These are phyloP conservation scores for Komagataea norvegica DNA, from an alignment of 1,139 yeast genomes.

Conservation along the genomic window DNA sequence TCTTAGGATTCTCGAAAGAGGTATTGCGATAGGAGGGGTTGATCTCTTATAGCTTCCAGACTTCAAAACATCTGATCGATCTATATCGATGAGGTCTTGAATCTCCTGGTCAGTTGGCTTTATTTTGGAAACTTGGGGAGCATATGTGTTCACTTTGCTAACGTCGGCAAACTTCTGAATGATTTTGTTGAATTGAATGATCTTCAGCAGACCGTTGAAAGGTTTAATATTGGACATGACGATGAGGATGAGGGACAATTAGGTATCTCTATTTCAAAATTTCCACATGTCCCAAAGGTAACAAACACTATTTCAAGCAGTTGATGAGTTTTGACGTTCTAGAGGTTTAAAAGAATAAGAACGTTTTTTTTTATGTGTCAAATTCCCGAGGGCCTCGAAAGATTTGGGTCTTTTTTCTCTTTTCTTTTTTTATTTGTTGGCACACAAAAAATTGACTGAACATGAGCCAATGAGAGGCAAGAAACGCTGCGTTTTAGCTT, in stretches of 20 bases:
- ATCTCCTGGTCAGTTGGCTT: too few species aligned
- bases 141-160: background rate
- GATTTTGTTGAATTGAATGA: slow-evolving; percentile 4
- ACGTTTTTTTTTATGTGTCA: background rate
- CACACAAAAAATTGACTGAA: background rate
- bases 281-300: too few species aligned
- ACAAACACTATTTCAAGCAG: too few species aligned
- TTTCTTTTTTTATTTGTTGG: background rate
- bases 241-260: too few species aligned
- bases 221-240: slow-evolving; percentile 10
- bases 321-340: too few species aligned
- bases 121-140: too few species aligned
- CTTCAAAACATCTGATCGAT: background rate
- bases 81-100: background rate
- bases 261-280: too few species aligned
- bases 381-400: too few species aligned
- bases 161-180: slow-evolving; percentile 6
- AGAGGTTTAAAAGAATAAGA: background rate
- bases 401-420: too few species aligned
- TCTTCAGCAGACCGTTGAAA: slow-evolving; percentile 4
- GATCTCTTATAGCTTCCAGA: slow-evolving; percentile 36
- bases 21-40: slow-evolving; percentile 62
- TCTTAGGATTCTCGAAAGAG: slow-evolving; percentile 44
- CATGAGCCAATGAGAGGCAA: too few species aligned
- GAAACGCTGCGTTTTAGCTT: too few species aligned